Conservation (phyloP, 208 protist genomes). For the Acanthamoeba sp. region DNA sequence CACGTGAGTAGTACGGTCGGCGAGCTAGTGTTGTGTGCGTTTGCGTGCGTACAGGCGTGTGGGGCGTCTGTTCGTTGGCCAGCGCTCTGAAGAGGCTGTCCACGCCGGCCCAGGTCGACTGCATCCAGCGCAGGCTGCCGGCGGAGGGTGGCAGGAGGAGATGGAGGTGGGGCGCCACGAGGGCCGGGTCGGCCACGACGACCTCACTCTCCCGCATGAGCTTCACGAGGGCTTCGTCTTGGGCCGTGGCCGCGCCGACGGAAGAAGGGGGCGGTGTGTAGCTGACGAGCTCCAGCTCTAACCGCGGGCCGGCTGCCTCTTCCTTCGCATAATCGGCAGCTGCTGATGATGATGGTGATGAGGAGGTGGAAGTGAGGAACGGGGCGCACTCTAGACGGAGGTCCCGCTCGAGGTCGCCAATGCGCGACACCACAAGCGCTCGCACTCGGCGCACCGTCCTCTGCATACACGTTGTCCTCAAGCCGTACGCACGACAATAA, state of each 20-base stretch:
- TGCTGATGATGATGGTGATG: not conserved
- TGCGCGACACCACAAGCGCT: slow-evolving; percentile 21
- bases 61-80: not conserved
- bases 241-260: not conserved
- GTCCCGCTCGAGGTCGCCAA: slow-evolving; percentile 1
- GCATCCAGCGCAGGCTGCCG: slow-evolving; percentile 38
- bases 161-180: slow-evolving; percentile 41
- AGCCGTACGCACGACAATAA: not conserved
- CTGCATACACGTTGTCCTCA: not conserved
- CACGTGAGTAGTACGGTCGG: too few relatives aligned
- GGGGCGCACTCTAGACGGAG: slow-evolving; percentile 24
- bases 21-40: not conserved
- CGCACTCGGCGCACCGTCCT: not conserved
- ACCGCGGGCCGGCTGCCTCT: not conserved
- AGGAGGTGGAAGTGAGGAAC: not conserved
- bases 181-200: slow-evolving; percentile 51
- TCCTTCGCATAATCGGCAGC: not conserved
- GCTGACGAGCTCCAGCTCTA: slow-evolving; percentile 13
- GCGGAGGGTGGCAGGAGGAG: not conserved
- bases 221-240: not conserved
- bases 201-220: slow-evolving; percentile 24
- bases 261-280: slow-evolving; percentile 13
- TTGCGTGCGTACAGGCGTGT: not conserved
- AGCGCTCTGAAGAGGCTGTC: slow-evolving; percentile 56
- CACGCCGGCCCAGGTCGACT: slow-evolving; percentile 68